Conservation (phyloP, 108 stramenopile species). For the Nannochloropsis gaditana region DNA sequence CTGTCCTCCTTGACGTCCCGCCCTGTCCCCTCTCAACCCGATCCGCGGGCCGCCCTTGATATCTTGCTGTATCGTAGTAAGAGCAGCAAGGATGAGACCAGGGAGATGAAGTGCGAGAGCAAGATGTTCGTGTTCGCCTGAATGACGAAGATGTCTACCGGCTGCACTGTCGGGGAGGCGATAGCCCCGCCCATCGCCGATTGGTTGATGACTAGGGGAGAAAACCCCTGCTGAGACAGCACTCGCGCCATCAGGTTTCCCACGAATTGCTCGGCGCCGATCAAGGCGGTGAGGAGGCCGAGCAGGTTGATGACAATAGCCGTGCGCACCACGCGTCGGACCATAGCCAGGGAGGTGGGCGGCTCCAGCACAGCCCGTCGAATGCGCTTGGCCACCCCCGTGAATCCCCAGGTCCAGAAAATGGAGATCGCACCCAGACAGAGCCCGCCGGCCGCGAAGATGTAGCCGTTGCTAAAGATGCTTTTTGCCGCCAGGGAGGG, state of each 20-base stretch:
- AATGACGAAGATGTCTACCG: slow-evolving; percentile 75
- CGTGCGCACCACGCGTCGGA: slow-evolving; percentile 62
- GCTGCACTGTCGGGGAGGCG: slow-evolving; percentile 58
- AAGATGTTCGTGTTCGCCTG: slow-evolving; percentile 85
- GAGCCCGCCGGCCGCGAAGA: slow-evolving; percentile 32
- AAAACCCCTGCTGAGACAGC: slow-evolving; percentile 56
- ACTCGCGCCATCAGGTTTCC: slow-evolving; percentile 70
- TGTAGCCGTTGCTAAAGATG: background rate
- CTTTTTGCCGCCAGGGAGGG: background rate
- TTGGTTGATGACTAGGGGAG: slow-evolving; percentile 33
- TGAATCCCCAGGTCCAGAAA: slow-evolving; percentile 76
- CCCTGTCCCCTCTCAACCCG: background rate
- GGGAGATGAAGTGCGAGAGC: slow-evolving; percentile 69
- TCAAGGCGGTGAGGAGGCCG: slow-evolving; percentile 64
- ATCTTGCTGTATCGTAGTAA: background rate
- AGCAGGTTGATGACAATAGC: slow-evolving; percentile 64
- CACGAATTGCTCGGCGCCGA: slow-evolving; percentile 73
- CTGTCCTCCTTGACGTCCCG: too few species aligned
- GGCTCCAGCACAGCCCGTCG: slow-evolving; percentile 55
- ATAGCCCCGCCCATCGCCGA: slow-evolving; percentile 45
- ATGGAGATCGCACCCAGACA: slow-evolving; percentile 56
- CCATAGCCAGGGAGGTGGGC: slow-evolving; percentile 57
- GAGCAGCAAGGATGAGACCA: slow-evolving; percentile 59
- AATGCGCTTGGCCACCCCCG: slow-evolving; percentile 58
- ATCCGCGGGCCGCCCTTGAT: background rate